Evolutionary conservation across 2,329 filamentous ascomycete species (phyloP), one percentile per base, ranked within the genome.

Genomic region (Fusarium sp.): DNA sequence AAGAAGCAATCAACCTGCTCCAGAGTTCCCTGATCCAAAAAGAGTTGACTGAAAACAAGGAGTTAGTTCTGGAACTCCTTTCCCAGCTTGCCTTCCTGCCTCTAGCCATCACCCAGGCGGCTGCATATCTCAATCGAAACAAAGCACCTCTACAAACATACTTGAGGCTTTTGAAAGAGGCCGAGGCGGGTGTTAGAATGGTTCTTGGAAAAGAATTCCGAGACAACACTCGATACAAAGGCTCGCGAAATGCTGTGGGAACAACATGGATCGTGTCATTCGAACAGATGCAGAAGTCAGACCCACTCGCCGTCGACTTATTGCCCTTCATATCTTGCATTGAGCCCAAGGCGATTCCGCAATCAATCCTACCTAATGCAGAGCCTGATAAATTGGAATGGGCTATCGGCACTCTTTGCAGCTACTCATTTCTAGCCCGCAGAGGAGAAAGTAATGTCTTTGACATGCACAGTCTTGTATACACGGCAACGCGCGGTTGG

Each of bases 251-350:
- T 46, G 70, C 77, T 1, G 57, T 80, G 1, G 73, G 74, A 4
- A 75, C 70, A 4, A 80, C 78, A 0, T 80, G 76, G 78, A 63
- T 77, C 3, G 76, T 80, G 4, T 79, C 78, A 1, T 81, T 80
- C 49, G 16, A 68, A 1, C 70, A 80, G 6, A 78, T 80, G 12
- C 55, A 38, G 6, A 38, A 11, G 13, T 24, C n/a, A 5, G 6
- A 46, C 6, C 24, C 20, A 5, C 18, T 26, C 6, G 41, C 56
- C 4, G 10, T 24, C 12, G 10, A 29, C 2, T 0, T 47, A 0
- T 35, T 59, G 4, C 37, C 33, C 3, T 59, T 54, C 7, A 54
- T 54, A 15, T 59, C 56, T 10, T 37, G 13, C 2, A 54, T 59
- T 5, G 57, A 55, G 8, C 35, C 42, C 3, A 55, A 60, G 15